These are phyloP conservation scores for Cyphellophora europaea DNA, from an alignment of 2,329 filamentous ascomycete species.

Conservation along the genomic window DNA sequence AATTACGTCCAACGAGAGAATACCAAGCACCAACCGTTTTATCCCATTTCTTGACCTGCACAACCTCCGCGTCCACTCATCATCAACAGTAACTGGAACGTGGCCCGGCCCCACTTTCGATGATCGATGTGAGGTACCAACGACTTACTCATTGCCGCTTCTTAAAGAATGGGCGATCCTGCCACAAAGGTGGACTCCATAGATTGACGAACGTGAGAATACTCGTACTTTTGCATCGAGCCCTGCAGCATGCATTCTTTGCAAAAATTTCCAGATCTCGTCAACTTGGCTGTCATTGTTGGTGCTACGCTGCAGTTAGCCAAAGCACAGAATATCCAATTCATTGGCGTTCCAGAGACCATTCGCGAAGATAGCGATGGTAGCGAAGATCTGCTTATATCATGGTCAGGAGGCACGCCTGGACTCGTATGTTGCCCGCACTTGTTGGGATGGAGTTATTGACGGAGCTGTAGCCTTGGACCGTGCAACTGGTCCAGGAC, in stretches of 20 bases:
- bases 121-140: too few species aligned
- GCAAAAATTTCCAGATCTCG: neutral
- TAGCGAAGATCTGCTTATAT: neutral
- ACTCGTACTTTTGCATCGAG: neutral
- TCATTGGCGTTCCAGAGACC: neutral
- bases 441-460: neutral
- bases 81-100: too few species aligned
- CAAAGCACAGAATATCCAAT: neutral
- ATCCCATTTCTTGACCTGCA: too few species aligned
- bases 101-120: too few species aligned
- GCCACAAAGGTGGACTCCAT: neutral
- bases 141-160: neutral
- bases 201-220: neutral
- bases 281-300: neutral
- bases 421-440: neutral
- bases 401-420: neutral
- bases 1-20: too few species aligned
- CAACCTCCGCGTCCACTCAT: too few species aligned
- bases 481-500: slow-evolving; percentile 1
- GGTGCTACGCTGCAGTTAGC: neutral
- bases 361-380: neutral
- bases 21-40: too few species aligned
- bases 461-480: neutral
- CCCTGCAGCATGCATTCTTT: neutral
- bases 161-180: neutral